Base-by-base conservation (phyloP, 2,329 filamentous ascomycete species). In the Thyridium curvatum region DNA sequence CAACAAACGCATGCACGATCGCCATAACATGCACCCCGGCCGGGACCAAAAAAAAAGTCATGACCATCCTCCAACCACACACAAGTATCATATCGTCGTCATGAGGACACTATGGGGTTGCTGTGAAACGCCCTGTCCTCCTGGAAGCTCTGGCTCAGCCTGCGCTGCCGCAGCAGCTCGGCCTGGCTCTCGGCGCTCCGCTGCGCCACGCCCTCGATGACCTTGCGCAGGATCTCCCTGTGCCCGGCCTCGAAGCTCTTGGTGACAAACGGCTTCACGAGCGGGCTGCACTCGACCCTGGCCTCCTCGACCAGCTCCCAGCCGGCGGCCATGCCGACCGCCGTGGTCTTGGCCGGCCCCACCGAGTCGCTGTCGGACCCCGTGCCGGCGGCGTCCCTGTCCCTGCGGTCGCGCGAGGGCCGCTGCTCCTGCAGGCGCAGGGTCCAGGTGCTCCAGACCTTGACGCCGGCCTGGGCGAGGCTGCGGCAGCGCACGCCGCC, bases 401-500 rank as follows among this genome's bases (percentile, higher is more conserved):
- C 15, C n/a, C 29, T 15, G 2, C 26, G 35, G 18, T 41, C 41
- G 2, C 36, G 32, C 8, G 46, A 46, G 12, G 46, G 48, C 37
- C 47, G 39, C 2, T 62, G 54, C 40, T 56, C 53, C 21, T 26
- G 21, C 21, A 26, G 21, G 21, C 21, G 21, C 21, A 26, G 21
- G 21, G 21, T 6, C 46, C 61, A 63, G 16, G 53, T 53, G 41
- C 58, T 63, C 55, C 68, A 62, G 38, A 71, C 60, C 13, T 56
- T 54, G 16, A 71, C 65, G 30, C 66, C 66, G 17, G 55, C 65
- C 3, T 60, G 55, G 4, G 67, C 66, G 31, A 64, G 55, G 35
- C 64, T 67, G 30, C 68, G 57, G 38, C 61, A 61, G n/a, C 68
- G 59, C 21, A 67, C 52, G 35, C 68, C 68, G 29, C 56, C 50